These are phyloP conservation scores for Candida sp. DNA, from an alignment of 1,139 yeast species.

Conservation along the genomic window DNA sequence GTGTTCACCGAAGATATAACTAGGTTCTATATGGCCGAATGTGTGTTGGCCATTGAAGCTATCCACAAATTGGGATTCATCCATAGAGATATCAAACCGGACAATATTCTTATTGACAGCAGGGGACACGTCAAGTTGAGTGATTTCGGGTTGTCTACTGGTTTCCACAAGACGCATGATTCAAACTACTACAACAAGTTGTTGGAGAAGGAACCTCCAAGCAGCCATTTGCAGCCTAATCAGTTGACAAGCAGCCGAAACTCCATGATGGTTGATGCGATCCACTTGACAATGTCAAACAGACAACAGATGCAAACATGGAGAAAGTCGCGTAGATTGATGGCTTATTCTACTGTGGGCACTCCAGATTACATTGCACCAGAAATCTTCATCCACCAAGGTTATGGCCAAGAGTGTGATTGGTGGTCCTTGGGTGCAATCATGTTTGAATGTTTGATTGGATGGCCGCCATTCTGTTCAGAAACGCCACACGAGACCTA, in stretches of 20 bases:
- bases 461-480: slow-evolving; percentile 99
- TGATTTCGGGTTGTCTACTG: slow-evolving; percentile 86
- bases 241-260: slow-evolving; percentile 48
- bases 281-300: slow-evolving; percentile 93
- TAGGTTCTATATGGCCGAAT: slow-evolving; percentile 84
- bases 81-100: slow-evolving; percentile 83
- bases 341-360: slow-evolving; percentile 99
- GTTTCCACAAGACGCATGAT: slow-evolving; percentile 86
- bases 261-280: slow-evolving; percentile 93
- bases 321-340: slow-evolving; percentile 93
- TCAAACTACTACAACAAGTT: slow-evolving; percentile 77
- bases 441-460: slow-evolving; percentile 98
- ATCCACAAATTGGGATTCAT: slow-evolving; percentile 81
- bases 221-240: slow-evolving; percentile 26
- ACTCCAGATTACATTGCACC: slow-evolving; percentile 99
- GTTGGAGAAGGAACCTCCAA: slow-evolving; percentile 59
- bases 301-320: slow-evolving; percentile 98
- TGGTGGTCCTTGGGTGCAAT: slow-evolving; percentile 99
- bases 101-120: slow-evolving; percentile 78
- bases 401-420: slow-evolving; percentile 99
- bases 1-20: slow-evolving; percentile 86
- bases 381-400: slow-evolving; percentile 95
- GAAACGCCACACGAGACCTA: slow-evolving; percentile 99
- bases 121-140: slow-evolving; percentile 80
- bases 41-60: slow-evolving; percentile 85